Base-by-base conservation (phyloP, 371 early-diverging fungal species). In the Nosema muscidifuracis region DNA sequence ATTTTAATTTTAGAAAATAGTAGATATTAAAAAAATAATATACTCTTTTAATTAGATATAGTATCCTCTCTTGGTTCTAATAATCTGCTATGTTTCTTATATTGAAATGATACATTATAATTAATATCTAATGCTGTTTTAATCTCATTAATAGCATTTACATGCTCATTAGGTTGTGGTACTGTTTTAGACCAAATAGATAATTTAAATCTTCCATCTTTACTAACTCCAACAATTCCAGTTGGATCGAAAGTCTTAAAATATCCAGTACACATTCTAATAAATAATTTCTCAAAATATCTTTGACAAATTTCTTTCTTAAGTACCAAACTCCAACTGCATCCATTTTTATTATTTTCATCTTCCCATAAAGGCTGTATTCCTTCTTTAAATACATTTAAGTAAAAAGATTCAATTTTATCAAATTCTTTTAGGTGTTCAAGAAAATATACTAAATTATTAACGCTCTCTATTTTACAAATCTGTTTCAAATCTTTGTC, bases 341-440 rank as follows among this genome's bases (percentile, higher is more conserved):
- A 77, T 16, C 84, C 84, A 26, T 67, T 74, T 47, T 76, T 75
- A 60, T 84, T 84, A 38, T 68, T 67, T 24, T 76, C 62, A 61
- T 84, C 81, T 31, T 84, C 84, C 84, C 84, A 84, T n/a, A 77
- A 34, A 18, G 84, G 77, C 26, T 65, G 47, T 6, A 84, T 79
- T 20, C 82, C 84, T 6, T 69, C 74, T 62, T 77, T 81, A 68
- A 84, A 84, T 16, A 84, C 62, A 53, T 77, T 80, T 28, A 84
- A 55, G 62, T 81, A 77, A 33, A 65, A 78, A 34, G 58, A 61
- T n/a, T 71, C 60, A 0, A 72, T 55, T 26, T 56, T 63, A 4
- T 65, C 55, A 33, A 83, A 73, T 20, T 31, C 38, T 43, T 67
- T 66, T 22, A 76, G 33, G 15, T 69, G 65, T 20, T 65, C 33